A percentile compares a stretch with the other conserved stretches of the same genome.
Conservation (phyloP, 2,329 filamentous ascomycete genomes). For the Paecilomyces variotii region DNA sequence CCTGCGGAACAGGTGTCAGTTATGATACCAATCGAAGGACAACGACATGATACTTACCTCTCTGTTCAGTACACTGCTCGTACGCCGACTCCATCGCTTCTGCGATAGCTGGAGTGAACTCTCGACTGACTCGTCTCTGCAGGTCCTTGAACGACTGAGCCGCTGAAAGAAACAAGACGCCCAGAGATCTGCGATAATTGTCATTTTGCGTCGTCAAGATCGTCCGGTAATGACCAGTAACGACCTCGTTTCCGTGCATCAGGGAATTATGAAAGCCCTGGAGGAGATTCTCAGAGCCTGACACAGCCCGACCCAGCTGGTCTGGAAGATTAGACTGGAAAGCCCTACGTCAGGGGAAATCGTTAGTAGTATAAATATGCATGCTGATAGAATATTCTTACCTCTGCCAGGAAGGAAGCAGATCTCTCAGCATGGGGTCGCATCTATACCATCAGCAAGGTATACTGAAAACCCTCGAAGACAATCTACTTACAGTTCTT, state of each 20-base stretch:
- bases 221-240: background rate
- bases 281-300: background rate
- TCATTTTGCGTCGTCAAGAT: background rate
- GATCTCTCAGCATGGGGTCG: background rate
- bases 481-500: background rate
- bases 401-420: background rate
- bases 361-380: background rate
- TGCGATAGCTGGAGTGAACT: slow-evolving; percentile 44
- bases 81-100: slow-evolving; percentile 42
- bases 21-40: background rate
- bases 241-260: background rate
- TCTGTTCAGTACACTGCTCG: slow-evolving; percentile 35
- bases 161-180: slow-evolving; percentile 17
- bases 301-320: background rate
- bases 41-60: slow-evolving; percentile 17
- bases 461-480: background rate
- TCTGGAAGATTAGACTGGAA: background rate
- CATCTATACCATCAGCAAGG: background rate
- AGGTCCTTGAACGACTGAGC: slow-evolving; percentile 31
- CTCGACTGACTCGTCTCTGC: slow-evolving; percentile 45
- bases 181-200: background rate
- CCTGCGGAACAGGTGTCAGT: background rate
- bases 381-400: background rate
- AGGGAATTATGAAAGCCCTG: background rate
- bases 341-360: background rate